Evolutionary conservation across 2,329 filamentous ascomycete species (phyloP), one percentile per base, ranked within the genome.

Genomic region (Alternaria arborescens): DNA sequence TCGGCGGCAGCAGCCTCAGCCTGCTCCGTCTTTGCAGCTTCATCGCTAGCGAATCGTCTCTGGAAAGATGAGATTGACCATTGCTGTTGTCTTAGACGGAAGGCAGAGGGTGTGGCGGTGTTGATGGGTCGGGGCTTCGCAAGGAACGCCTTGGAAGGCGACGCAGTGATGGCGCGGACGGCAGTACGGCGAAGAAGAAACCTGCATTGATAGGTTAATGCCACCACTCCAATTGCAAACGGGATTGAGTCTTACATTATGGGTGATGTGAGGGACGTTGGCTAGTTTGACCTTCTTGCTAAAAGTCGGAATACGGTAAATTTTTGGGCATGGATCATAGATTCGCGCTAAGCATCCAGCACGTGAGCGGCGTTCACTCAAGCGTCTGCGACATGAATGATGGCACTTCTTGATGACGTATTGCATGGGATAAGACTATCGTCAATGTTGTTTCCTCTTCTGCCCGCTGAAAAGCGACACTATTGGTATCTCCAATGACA

Each of bases 131-230:
- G 77, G 46, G 76, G 78, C 66, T 79, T 82, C 40, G 78, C 77
- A 61, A 82, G 67, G 66, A 81, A 73, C 46, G 81, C 80, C 62
- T 78, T 70, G 34, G 83, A 80, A 52, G 82, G 79, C 34, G 82
- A 79, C 24, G 82, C 79, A 40, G 82, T 79, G 59, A 87, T 70
- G 50, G 86, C 82, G 71, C 86, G 85, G 71, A 83, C 80, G 68
- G 86, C 85, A 66, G 84, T 80, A 71, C 85, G 86, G 62, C 87
- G 86, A 68, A 90, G 79, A 66, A 81, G 81, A 79, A 83, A 85
- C 87, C 86, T 89, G 65, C n/a, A 22, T 36, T n/a, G 43, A 14
- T 14, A 28, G 16, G 50, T 69, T 26, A 70, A 62, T 32, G 55
- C 38, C 22, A 47, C 16, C 10, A 16, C 14, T 6, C 3, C 22